Evolutionary conservation across 1,139 yeast species (phyloP), one percentile per base, ranked within the genome.

Genomic region (Nakaseomyces nivariensis): DNA sequence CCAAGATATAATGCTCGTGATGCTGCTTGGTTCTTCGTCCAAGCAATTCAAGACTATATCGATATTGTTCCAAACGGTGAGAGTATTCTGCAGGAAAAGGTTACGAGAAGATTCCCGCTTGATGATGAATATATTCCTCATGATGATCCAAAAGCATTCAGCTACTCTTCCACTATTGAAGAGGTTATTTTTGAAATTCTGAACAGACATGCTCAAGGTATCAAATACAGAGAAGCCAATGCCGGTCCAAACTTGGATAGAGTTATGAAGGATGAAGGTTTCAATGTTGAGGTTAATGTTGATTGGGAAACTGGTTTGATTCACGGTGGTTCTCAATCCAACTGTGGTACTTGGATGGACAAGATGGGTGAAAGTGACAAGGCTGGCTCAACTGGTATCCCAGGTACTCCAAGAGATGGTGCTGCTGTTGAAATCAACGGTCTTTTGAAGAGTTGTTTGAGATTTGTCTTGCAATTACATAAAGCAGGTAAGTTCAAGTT

Each of bases 301-400:
- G 97, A 92, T 65, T 92, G 97, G 97, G 62, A 72, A 0, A 89
- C 85, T 27, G 98, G 98, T 0, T 71, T 92, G 45, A 73, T 90
- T 5, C 85, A 81, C 67, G 98, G 98, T 45, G 98, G 98, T 1
- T 86, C 87, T 49, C 95, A 85, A 65, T 78, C 71, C 66, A 92
- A 92, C 63, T 92, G 98, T 71, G 98, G 98, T 25, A 92, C 98
- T 0, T 92, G 98, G 98, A 92, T 90, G 97, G 98, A 92, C 69
- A 92, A 92, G 71, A 92, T 92, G 97, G 98, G 98, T 24, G 98
- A 92, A 70, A 86, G 96, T 62, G 79, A 69, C 48, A 72, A 69
- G 52, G 97, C 98, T 0, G 85, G 86, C 1, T 83, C 81, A 53
- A 85, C 82, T 61, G 98, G 98, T 13, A 73, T 78, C 40, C 98